A percentile compares a stretch with the other conserved stretches of the same genome.
Evolutionary conservation across 2,329 filamentous ascomycete species (phyloP).

Genomic region (Paecilomyces niveus): DNA sequence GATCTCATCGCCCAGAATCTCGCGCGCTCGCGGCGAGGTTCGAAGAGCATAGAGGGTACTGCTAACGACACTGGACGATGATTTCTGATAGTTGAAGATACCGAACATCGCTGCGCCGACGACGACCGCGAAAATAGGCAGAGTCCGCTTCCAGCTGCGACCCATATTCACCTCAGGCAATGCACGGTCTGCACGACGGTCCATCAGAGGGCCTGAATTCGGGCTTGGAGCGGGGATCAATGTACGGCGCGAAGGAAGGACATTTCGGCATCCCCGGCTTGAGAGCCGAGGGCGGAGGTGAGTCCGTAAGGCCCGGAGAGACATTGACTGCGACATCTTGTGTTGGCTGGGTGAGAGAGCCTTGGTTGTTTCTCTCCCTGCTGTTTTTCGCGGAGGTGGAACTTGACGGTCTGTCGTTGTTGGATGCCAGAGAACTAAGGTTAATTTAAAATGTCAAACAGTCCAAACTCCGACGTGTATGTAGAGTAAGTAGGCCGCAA

Average conservation of each 20-base stretch:
- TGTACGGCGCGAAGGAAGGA: conserved; percentile 28
- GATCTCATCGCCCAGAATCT: conserved; percentile 76
- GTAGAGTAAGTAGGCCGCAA: conserved; percentile 1
- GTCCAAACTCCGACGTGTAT: conserved; percentile 13
- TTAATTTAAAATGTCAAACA: conserved; percentile 15
- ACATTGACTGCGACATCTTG: conserved; percentile 9
- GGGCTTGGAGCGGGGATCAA: conserved; percentile 45
- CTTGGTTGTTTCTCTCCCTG: not conserved
- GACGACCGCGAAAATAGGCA: conserved; percentile 72
- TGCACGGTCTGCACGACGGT: conserved; percentile 46
- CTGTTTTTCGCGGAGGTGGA: not conserved
- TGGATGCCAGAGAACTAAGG: not conserved
- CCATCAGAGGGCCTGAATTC: conserved; percentile 45
- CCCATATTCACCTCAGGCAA: conserved; percentile 39
- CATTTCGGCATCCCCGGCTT: conserved; percentile 6
- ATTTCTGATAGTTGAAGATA: conserved; percentile 99
- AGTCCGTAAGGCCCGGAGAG: conserved; percentile 9
- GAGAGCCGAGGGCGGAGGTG: conserved; percentile 13
- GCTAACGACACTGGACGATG: conserved; percentile 75
- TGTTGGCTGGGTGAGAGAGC: not conserved
- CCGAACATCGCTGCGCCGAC: conserved; percentile 66
- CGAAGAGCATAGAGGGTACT: conserved; percentile 88
- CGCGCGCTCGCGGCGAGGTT: conserved; percentile 66
- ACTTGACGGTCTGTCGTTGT: not conserved
- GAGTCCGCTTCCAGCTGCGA: conserved; percentile 61